These are phyloP conservation scores for Linum lewisii DNA, from an alignment of 345 rosid genomes.

Conservation along the genomic window DNA sequence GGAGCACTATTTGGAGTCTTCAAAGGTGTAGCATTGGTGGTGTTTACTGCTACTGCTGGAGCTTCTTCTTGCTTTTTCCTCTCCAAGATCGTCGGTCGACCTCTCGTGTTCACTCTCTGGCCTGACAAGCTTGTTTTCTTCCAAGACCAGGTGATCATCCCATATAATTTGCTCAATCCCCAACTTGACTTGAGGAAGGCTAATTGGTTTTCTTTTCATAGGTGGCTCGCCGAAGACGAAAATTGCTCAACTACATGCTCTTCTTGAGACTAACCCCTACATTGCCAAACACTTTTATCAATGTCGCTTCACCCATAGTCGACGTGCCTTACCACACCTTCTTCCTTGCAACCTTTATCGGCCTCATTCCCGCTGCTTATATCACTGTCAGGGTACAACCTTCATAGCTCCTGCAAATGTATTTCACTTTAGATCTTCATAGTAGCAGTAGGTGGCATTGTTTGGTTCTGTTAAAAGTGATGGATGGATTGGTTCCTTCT, in stretches of 20 bases:
- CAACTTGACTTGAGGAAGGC: conserved; percentile 2
- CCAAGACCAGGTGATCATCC: conserved; percentile 65
- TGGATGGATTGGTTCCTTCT: not conserved
- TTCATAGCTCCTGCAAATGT: too few species aligned
- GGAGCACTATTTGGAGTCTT: conserved; percentile 83
- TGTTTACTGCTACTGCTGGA: conserved; percentile 84
- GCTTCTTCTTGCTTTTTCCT: conserved; percentile 92
- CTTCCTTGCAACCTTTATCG: conserved; percentile 69
- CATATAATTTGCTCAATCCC: not conserved
- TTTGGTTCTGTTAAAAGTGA: too few species aligned
- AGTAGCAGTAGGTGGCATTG: too few species aligned
- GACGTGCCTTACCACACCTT: conserved; percentile 84
- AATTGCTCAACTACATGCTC: conserved; percentile 75
- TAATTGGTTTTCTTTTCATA: conserved; percentile 20
- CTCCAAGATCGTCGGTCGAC: conserved; percentile 75
- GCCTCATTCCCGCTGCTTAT: conserved; percentile 86
- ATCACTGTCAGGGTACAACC: conserved; percentile 72
- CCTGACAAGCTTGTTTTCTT: conserved; percentile 83
- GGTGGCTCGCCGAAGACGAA: conserved; percentile 67
- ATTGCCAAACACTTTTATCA: conserved; percentile 82
- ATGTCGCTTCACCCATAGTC: conserved; percentile 88
- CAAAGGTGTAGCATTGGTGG: conserved; percentile 83
- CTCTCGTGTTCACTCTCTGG: conserved; percentile 72
- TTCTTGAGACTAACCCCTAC: conserved; percentile 90
- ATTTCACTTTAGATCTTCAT: too few species aligned